These are phyloP conservation scores for Melaleuca alternifolia DNA, from an alignment of 345 rosid species.

Conservation along the genomic window DNA sequence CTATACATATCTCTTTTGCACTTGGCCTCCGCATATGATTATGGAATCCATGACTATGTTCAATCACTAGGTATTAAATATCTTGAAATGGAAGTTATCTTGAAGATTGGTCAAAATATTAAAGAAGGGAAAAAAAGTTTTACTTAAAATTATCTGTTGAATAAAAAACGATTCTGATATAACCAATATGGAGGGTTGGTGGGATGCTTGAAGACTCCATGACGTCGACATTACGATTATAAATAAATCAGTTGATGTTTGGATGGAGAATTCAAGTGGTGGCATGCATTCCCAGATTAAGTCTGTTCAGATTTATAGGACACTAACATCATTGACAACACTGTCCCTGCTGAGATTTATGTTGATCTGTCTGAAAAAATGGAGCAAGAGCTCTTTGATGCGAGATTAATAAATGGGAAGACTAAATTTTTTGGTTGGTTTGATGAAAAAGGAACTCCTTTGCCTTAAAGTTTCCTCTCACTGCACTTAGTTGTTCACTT, in stretches of 20 bases:
- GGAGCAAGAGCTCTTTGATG: background rate
- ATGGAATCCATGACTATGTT: background rate
- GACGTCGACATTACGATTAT: background rate
- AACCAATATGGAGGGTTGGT: background rate
- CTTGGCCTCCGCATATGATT: background rate
- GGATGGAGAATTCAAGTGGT: background rate
- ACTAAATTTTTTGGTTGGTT: background rate
- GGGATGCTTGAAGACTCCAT: background rate
- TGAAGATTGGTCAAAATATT: background rate
- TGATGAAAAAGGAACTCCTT: background rate
- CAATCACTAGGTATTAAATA: background rate
- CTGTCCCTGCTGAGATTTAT: background rate
- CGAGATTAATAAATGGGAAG: background rate
- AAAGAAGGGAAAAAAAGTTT: background rate
- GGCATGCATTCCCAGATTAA: background rate
- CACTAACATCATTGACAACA: background rate
- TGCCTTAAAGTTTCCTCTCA: background rate
- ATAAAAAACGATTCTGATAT: background rate
- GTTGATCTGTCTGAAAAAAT: background rate
- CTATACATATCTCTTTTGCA: background rate
- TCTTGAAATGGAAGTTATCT: background rate
- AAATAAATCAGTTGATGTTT: background rate
- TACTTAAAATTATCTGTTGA: background rate
- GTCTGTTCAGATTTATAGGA: background rate
- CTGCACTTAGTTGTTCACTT: background rate